Base-by-base conservation (phyloP, 495 filamentous ascomycete species). In the Thozetella sp. region DNA sequence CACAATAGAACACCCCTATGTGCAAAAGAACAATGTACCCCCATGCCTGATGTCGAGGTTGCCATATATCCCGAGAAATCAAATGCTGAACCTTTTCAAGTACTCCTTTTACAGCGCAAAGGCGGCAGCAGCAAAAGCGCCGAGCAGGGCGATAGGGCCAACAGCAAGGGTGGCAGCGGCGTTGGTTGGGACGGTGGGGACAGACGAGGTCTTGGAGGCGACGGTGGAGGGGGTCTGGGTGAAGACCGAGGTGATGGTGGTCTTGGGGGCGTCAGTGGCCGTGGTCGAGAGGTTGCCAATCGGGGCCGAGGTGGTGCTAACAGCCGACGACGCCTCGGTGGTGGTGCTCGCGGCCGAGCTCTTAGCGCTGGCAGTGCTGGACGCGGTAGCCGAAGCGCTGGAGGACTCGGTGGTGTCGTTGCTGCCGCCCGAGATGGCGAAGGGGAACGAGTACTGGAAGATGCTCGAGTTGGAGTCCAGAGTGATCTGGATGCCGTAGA, bases 391-490 rank as follows among this genome's bases (percentile, higher is more conserved):
- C 19, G 61, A 51, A 40, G 54, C 25, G 27, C 45, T 53, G 48
- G 57, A 37, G 56, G 57, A 40, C 24, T 54, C 53, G 51, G 59
- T 22, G 50, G 48, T 53, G 37, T 51, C 27, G 11, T 2, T 34
- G 52, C 20, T 25, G 63, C 63, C 67, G 37, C 65, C 72, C 22
- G 67, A 63, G 67, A 82, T 79, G 61, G 66, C 37, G 72, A 82
- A 82, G 46, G 79, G 78, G 74, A 77, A 77, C 20, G 72, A 72
- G 74, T 76, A 82, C 71, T 82, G 79, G 75, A 76, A 81, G 62
- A 72, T 66, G n/a, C 22, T 51, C 12, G 53, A 23, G 62, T 79
- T 58, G 60, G 62, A 59, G 23, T 73, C 72, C 43, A 65, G 64
- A 50, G 59, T 61, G 66, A 82, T 70, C 68, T 68, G 70, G 67